These are phyloP conservation scores for Scedosporium apiospermum DNA, from an alignment of 2,329 filamentous ascomycete species.

Conservation along the genomic window DNA sequence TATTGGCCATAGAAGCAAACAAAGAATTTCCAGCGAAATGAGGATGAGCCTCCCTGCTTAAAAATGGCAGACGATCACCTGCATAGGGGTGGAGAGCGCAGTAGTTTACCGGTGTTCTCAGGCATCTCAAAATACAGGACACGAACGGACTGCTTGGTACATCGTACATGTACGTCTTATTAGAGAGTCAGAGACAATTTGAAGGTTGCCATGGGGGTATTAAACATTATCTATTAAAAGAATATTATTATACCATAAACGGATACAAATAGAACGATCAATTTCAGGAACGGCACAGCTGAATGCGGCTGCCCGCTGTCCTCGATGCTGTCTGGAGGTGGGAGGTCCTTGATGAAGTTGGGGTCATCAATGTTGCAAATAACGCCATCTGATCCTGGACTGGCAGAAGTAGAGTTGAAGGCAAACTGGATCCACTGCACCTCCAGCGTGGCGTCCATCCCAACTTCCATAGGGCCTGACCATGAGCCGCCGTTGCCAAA, in stretches of 20 bases:
- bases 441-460: slow-evolving; percentile 42
- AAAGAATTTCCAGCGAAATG: no score
- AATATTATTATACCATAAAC: neutral
- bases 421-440: slow-evolving; percentile 55
- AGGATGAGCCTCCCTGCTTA: no score
- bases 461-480: slow-evolving; percentile 47
- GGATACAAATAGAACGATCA: neutral
- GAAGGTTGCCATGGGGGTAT: neutral
- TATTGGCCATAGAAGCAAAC: no score
- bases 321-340: neutral
- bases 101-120: no score
- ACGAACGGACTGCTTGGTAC: no score
- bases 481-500: slow-evolving; percentile 53
- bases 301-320: neutral
- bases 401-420: slow-evolving; percentile 28
- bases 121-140: no score
- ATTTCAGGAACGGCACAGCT: neutral
- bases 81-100: no score
- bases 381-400: neutral
- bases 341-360: neutral
- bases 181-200: neutral
- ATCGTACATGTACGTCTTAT: no score
- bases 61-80: no score
- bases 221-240: neutral
- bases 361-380: neutral